Conservation (phyloP, 768 basidiomycete genomes). For the Mycena alexandri region DNA sequence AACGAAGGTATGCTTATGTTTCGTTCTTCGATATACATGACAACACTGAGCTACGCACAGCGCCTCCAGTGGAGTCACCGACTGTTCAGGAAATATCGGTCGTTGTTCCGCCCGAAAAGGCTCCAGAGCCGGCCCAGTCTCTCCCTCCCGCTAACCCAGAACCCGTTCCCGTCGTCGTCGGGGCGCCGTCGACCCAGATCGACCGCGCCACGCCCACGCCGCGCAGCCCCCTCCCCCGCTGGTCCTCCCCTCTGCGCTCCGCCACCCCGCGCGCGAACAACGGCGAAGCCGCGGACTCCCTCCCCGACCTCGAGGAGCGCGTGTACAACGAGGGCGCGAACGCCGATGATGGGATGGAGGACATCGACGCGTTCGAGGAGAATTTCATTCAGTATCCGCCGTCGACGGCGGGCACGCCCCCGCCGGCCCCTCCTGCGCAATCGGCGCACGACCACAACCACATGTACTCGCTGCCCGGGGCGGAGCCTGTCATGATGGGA, state of each 20-base stretch:
- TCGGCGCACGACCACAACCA: no score
- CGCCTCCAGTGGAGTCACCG: neutral
- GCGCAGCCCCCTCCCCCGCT: conserved; percentile 5
- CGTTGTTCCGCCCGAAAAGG: neutral
- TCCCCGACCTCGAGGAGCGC: conserved; percentile 1
- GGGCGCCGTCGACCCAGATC: neutral
- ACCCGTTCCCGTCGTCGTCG: neutral
- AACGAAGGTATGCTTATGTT: neutral
- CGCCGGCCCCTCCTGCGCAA: neutral
- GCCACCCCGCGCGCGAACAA: conserved; percentile 5
- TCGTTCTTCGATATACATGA: neutral
- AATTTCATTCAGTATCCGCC: conserved; percentile 27
- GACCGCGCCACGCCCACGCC: neutral
- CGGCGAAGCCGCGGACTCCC: neutral
- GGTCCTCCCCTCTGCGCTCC: conserved; percentile 22
- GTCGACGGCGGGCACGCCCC: conserved; percentile 9
- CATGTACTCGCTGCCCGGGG: no score
- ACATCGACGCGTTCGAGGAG: conserved; percentile 11
- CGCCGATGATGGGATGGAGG: conserved; percentile 11
- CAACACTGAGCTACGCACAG: neutral
- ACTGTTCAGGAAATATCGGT: neutral
- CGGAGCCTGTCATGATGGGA: no score
- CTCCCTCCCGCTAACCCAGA: neutral
- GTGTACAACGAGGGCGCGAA: neutral
- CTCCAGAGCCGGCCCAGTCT: neutral